Conservation (phyloP, 257 asterid genomes). For the Salvia hispanica region DNA sequence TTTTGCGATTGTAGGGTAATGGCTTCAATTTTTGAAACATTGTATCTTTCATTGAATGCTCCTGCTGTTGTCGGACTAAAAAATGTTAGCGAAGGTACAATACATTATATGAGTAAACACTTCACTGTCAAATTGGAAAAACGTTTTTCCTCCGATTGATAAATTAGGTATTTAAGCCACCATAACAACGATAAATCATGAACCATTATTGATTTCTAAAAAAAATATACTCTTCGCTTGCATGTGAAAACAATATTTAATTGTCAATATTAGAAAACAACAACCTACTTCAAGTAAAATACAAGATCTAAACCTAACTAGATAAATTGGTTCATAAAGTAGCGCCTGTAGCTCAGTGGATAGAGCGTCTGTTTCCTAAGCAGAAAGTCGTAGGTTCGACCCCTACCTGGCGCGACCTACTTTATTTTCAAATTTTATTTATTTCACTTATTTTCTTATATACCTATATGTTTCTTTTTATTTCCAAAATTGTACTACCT, state of each 20-base stretch:
- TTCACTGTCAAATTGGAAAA: not conserved
- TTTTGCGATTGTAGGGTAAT: constrained; percentile 11
- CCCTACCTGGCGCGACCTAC: constrained; percentile 89
- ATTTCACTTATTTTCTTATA: too few relatives aligned
- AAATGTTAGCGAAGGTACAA: not conserved
- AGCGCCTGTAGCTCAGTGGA: constrained; percentile 99
- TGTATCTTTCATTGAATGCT: constrained; percentile 50
- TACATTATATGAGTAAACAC: not conserved
- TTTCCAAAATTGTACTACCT: not conserved
- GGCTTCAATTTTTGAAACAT: constrained; percentile 45
- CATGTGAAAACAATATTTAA: not conserved
- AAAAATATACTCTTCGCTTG: not conserved
- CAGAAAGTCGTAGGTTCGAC: constrained; percentile 96
- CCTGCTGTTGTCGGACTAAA: constrained; percentile 9
- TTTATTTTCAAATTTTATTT: not conserved
- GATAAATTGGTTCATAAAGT: too few relatives aligned
- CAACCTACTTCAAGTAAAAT: too few relatives aligned
- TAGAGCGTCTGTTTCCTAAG: constrained; percentile 98
- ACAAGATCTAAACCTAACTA: not conserved
- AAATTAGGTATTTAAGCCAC: too few relatives aligned
- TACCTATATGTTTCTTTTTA: too few relatives aligned
- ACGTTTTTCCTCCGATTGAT: too few relatives aligned
- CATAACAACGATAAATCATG: too few relatives aligned
- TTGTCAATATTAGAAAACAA: not conserved
- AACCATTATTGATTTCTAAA: too few relatives aligned